Evolutionary conservation across 1,139 yeast genomes (phyloP).

Genomic region (Debaryomyces nepalensis): DNA sequence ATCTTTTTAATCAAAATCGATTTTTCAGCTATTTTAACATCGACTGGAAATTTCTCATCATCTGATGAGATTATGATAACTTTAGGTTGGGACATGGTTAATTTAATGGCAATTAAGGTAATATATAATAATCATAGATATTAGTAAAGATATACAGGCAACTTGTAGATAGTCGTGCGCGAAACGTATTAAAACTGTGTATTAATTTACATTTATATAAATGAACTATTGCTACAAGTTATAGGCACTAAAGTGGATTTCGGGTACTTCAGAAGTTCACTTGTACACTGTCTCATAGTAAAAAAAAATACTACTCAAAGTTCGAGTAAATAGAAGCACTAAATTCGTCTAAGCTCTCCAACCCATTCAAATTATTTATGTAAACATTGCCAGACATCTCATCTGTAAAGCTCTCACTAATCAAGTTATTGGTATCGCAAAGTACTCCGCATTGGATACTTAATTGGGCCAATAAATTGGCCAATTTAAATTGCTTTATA

Average conservation of each 20-base stretch:
- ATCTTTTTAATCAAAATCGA: constrained; percentile 87
- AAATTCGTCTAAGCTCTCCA: constrained; percentile 78
- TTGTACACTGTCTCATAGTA: too few relatives aligned
- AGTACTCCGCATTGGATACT: constrained; percentile 68
- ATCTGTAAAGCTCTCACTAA: constrained; percentile 49
- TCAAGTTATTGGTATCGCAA: constrained; percentile 45
- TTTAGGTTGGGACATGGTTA: constrained; percentile 37
- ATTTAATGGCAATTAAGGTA: neutral
- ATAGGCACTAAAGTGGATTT: too few relatives aligned
- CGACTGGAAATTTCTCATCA: constrained; percentile 74
- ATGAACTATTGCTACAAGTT: neutral
- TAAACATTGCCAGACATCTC: constrained; percentile 48
- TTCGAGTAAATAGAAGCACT: constrained; percentile 92
- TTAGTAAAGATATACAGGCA: neutral
- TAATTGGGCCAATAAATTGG: constrained; percentile 67
- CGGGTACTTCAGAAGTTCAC: too few relatives aligned
- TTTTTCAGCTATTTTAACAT: constrained; percentile 85
- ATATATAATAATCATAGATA: neutral
- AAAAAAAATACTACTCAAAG: constrained; percentile 51
- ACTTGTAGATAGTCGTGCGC: constrained; percentile 5
- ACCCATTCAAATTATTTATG: constrained; percentile 52
- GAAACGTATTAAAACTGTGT: neutral
- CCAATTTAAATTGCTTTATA: constrained; percentile 55
- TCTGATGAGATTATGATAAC: constrained; percentile 73
- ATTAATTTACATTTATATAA: neutral